Evolutionary conservation across 129 eudicot species (phyloP).

Genomic region (Artemisia annua): DNA sequence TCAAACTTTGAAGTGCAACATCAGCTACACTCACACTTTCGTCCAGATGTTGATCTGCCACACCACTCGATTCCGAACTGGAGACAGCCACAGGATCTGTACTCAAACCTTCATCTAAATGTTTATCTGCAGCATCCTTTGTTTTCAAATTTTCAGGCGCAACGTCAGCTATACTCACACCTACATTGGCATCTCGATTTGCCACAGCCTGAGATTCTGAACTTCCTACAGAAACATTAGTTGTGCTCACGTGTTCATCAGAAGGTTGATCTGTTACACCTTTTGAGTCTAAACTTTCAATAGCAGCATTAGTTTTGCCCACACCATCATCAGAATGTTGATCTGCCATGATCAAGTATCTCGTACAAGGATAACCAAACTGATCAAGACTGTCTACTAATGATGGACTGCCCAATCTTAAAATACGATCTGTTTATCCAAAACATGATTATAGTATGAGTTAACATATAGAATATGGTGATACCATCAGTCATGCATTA

Average conservation of each 20-base stretch:
- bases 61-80: neutral
- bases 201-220: neutral
- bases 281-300: conserved; percentile 15
- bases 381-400: neutral
- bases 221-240: neutral
- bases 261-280: conserved; percentile 10
- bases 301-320: conserved; percentile 9
- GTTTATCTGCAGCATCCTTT: conserved; percentile 2
- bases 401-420: conserved; percentile 14
- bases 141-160: conserved; percentile 7
- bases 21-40: conserved; percentile 6
- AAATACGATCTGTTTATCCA: conserved; percentile 3
- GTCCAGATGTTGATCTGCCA: conserved; percentile 10
- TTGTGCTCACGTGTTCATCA: conserved; percentile 1
- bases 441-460: neutral
- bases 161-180: conserved; percentile 1
- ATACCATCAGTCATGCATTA: no score
- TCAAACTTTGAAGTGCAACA: neutral
- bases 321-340: conserved; percentile 47
- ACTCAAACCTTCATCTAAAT: conserved; percentile 1
- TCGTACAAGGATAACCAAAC: conserved; percentile 8
- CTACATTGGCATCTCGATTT: conserved; percentile 21
- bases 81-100: no score
- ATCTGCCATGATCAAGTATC: conserved; percentile 53
- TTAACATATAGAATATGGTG: no score